Conservation (phyloP, 768 basidiomycete species). For the Leccinum sublutescens region DNA sequence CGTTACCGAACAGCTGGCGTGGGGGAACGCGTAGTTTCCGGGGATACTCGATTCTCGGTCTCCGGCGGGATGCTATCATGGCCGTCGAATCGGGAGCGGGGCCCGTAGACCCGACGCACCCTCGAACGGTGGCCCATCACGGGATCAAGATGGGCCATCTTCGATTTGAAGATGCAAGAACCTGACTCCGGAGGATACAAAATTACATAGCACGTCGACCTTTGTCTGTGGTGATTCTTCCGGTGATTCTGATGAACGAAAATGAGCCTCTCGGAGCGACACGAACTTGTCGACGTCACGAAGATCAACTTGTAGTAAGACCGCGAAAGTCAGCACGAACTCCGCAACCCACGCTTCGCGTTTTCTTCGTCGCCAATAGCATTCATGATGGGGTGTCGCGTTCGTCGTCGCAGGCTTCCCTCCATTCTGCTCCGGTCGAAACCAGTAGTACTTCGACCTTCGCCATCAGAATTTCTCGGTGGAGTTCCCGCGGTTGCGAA, state of each 20-base stretch:
- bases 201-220: not conserved
- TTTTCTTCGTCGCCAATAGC: not conserved
- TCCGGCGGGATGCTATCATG: not conserved
- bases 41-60: constrained; percentile 3
- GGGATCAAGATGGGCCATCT: not conserved
- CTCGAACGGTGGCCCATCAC: not conserved
- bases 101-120: not conserved
- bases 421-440: not conserved
- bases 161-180: not conserved
- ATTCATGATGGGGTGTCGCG: not conserved
- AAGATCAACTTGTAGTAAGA: no score
- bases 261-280: no score
- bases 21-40: not conserved
- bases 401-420: not conserved
- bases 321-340: not conserved
- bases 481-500: not conserved
- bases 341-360: not conserved
- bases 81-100: not conserved
- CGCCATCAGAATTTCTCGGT: not conserved
- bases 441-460: not conserved
- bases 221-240: not conserved
- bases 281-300: no score
- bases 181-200: not conserved
- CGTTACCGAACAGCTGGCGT: not conserved
- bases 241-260: not conserved